Percentiles rank a stretch among this genome's conserved stretches.
Conservation (phyloP, 2,329 filamentous ascomycete species). For the Metarhizium anisopliae region DNA sequence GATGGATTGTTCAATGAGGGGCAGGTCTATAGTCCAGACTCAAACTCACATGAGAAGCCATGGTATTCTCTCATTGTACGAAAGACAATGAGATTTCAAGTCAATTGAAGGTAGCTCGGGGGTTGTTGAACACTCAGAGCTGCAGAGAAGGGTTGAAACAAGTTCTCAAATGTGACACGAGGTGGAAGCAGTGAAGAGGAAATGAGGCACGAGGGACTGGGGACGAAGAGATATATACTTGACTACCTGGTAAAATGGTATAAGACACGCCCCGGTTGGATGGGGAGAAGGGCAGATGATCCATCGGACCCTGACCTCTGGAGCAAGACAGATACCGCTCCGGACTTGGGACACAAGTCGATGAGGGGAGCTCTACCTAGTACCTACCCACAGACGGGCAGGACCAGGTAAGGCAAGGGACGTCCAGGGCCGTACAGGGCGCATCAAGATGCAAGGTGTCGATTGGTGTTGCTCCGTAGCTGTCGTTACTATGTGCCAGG, state of each 20-base stretch:
- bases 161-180: background rate
- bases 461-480: background rate
- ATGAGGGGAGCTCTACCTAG: no score
- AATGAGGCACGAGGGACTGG: conserved; percentile 5
- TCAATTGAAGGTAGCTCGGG: conserved; percentile 2
- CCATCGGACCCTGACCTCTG: conserved; percentile 1
- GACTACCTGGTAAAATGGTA: background rate
- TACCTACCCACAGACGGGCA: background rate
- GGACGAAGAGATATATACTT: conserved; percentile 14
- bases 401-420: background rate
- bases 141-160: background rate
- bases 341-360: no score
- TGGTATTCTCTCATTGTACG: conserved; percentile 59
- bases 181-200: conserved; percentile 8
- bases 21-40: background rate
- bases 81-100: conserved; percentile 20
- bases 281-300: background rate
- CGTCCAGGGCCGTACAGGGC: background rate
- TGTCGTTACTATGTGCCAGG: background rate
- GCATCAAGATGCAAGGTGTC: background rate
- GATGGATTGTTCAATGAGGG: background rate
- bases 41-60: conserved; percentile 52
- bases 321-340: background rate
- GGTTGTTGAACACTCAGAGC: conserved; percentile 6
- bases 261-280: background rate